These are phyloP conservation scores for Zymoseptoria ardabiliae DNA, from an alignment of 2,329 filamentous ascomycete species.

Conservation along the genomic window DNA sequence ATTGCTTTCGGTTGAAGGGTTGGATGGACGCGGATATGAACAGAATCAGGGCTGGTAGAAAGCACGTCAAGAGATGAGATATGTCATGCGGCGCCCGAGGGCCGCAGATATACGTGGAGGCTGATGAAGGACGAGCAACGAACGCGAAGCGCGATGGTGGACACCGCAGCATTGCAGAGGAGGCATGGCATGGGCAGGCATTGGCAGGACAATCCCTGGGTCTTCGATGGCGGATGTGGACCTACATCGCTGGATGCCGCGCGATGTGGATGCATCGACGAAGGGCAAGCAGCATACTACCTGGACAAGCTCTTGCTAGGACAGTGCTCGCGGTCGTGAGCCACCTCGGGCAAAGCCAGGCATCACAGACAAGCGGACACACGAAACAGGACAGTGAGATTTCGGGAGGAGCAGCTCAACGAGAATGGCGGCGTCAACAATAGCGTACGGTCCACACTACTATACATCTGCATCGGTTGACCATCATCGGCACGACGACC, in stretches of 20 bases:
- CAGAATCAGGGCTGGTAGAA: background rate
- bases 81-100: background rate
- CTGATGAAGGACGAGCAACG: background rate
- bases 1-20: constrained; percentile 27
- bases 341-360: too few species aligned
- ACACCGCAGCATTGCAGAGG: background rate
- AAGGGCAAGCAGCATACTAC: background rate
- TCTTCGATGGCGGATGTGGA: too few species aligned
- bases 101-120: background rate
- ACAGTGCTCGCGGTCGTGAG: background rate
- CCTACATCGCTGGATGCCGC: too few species aligned
- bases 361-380: too few species aligned
- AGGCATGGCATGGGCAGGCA: background rate
- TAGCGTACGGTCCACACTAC: background rate
- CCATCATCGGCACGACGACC: background rate
- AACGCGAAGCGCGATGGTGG: background rate
- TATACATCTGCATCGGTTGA: background rate
- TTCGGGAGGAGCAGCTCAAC: background rate
- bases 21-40: background rate
- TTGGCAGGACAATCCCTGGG: too few species aligned
- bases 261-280: background rate
- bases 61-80: background rate
- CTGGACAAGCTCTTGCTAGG: background rate
- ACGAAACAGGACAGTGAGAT: background rate
- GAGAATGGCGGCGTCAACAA: background rate